Evolutionary conservation across 768 basidiomycete genomes (phyloP).

Genomic region (Macrolepiota dolichaula): DNA sequence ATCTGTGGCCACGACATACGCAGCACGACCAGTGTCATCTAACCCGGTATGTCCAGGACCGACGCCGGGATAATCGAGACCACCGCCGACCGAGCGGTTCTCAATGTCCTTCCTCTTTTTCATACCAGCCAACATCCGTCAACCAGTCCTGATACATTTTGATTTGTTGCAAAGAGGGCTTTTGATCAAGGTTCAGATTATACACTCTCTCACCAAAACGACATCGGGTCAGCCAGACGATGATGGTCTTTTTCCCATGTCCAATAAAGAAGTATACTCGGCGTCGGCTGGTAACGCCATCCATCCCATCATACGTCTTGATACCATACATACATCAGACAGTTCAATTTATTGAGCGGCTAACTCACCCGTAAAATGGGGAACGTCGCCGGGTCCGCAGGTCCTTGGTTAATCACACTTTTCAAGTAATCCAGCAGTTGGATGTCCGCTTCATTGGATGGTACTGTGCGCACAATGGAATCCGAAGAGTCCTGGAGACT

Average conservation of each 20-base stretch:
- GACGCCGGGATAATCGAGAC: too few relatives aligned
- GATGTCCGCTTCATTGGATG: not conserved
- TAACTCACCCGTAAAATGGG: not conserved
- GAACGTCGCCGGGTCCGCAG: not conserved
- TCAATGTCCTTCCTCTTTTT: not conserved
- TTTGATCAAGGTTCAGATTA: not conserved
- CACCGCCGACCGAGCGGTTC: too few relatives aligned
- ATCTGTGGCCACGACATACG: too few relatives aligned
- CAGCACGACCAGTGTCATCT: too few relatives aligned
- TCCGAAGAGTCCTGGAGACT: not conserved
- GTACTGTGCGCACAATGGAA: not conserved
- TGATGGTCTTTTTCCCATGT: not conserved
- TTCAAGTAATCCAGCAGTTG: not conserved
- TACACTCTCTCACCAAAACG: not conserved
- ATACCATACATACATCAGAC: not conserved
- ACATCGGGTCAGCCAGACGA: not conserved
- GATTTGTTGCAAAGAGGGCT: not conserved
- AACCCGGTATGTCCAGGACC: too few relatives aligned
- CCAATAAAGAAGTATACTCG: not conserved
- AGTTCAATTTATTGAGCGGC: not conserved
- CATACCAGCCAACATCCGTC: not conserved
- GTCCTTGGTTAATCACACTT: not conserved
- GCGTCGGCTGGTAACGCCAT: not conserved
- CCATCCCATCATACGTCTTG: not conserved
- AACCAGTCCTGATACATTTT: not conserved